phyloP scores from a whole-genome alignment of 2,329 filamentous ascomycete genomes.

The Aspergillus proliferans region DNA sequence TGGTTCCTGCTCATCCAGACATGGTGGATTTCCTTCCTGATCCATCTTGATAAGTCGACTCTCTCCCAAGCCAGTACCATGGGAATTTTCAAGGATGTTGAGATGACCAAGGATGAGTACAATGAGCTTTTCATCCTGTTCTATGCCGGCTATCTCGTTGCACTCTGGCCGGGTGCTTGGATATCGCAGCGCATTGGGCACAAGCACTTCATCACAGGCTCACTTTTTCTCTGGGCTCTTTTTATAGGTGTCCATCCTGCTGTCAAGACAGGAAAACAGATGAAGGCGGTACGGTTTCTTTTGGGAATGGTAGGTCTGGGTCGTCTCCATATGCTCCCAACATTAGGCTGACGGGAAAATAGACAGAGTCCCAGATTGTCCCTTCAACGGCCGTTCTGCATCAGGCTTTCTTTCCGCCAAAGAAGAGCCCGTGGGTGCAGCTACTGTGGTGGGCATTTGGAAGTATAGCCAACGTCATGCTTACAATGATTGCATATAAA shows the following conservation, averaged over 20 bases:
- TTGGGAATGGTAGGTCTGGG: constrained; percentile 2
- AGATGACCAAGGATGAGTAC: constrained; percentile 7
- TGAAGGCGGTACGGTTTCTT: constrained; percentile 6
- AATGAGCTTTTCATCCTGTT: constrained; percentile 8
- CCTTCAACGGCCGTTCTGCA: constrained; percentile 21
- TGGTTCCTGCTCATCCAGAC: constrained; percentile 5
- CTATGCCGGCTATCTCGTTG: constrained; percentile 8
- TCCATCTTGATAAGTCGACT: constrained; percentile 5
- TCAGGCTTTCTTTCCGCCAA: constrained; percentile 22
- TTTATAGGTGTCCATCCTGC: constrained; percentile 3
- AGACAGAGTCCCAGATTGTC: constrained; percentile 23
- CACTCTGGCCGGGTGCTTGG: constrained; percentile 6
- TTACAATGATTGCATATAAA: constrained; percentile 24
- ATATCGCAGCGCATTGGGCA: constrained; percentile 4
- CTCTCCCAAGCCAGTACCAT: constrained; percentile 7
- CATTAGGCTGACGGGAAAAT: background rate
- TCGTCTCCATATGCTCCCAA: background rate
- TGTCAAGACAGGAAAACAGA: constrained; percentile 6
- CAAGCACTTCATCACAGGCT: constrained; percentile 6
- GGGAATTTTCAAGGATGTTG: constrained; percentile 6
- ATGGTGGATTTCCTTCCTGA: constrained; percentile 8
- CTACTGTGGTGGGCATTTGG: constrained; percentile 24
- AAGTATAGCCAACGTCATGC: constrained; percentile 21
- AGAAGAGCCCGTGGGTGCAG: constrained; percentile 24
- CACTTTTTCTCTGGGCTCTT: constrained; percentile 6